phyloP scores from a whole-genome alignment of 164 flowering plant species.

The Echeveria elegans region DNA sequence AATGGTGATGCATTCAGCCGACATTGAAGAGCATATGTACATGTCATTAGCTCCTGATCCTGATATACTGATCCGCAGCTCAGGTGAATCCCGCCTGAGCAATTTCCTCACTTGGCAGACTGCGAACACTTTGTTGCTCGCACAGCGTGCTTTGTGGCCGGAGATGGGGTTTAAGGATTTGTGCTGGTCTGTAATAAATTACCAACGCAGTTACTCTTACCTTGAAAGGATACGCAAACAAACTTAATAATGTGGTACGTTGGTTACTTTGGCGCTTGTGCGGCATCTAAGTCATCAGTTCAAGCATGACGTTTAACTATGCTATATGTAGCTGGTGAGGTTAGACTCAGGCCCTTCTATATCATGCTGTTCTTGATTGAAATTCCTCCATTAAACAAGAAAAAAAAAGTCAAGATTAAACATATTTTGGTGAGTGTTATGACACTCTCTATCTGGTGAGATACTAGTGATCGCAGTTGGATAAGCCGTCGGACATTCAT shows the following conservation, averaged over 20 bases:
- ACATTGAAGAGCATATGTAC: background rate
- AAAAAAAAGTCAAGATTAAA: too few relatives aligned
- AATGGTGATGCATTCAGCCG: background rate
- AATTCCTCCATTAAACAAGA: too few relatives aligned
- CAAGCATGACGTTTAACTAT: too few relatives aligned
- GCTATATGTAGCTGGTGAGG: too few relatives aligned
- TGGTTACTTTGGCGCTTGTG: too few relatives aligned
- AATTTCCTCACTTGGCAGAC: slow-evolving; percentile 89
- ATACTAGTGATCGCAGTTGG: too few relatives aligned
- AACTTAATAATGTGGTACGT: background rate
- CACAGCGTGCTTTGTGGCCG: slow-evolving; percentile 65
- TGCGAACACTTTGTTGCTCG: slow-evolving; percentile 30
- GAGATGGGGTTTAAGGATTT: slow-evolving; percentile 57
- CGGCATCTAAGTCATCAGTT: too few relatives aligned
- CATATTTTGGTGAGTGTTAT: too few relatives aligned
- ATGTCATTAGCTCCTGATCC: background rate
- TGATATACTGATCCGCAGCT: background rate
- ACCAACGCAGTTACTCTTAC: slow-evolving; percentile 22
- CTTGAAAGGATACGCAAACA: background rate
- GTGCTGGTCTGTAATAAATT: slow-evolving; percentile 54
- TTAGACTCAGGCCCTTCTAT: too few relatives aligned
- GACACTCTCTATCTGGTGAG: too few relatives aligned
- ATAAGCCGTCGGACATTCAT: too few relatives aligned
- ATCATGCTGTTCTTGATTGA: too few relatives aligned
- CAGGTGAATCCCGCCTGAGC: slow-evolving; percentile 33